A percentile compares a stretch with the other conserved stretches of the same genome.
phyloP scores from a whole-genome alignment of 306 rosid species.

The Biancaea sappan region DNA sequence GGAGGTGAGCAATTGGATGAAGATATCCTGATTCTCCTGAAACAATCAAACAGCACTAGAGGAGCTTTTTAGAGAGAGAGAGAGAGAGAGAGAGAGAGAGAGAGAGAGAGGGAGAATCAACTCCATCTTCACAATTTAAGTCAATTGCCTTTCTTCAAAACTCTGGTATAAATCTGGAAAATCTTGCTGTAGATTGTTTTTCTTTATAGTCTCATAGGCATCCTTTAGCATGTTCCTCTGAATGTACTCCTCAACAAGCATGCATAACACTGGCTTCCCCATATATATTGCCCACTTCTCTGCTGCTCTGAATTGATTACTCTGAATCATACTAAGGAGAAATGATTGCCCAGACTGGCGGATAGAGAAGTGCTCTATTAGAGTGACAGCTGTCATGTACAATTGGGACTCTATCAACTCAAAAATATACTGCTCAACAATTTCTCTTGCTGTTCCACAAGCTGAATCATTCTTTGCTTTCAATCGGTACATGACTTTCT shows the following conservation, averaged over 20 bases:
- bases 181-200: slow-evolving; percentile 74
- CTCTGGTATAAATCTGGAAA: slow-evolving; percentile 78
- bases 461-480: slow-evolving; percentile 42
- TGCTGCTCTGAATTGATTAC: slow-evolving; percentile 79
- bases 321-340: slow-evolving; percentile 68
- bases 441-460: slow-evolving; percentile 53
- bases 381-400: slow-evolving; percentile 70
- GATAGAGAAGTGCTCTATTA: slow-evolving; percentile 81
- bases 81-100: neutral
- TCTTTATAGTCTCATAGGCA: slow-evolving; percentile 74
- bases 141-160: slow-evolving; percentile 77
- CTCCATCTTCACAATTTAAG: slow-evolving; percentile 17
- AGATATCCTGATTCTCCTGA: slow-evolving; percentile 8
- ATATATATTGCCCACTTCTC: slow-evolving; percentile 95
- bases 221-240: slow-evolving; percentile 70
- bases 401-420: slow-evolving; percentile 62
- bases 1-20: slow-evolving; percentile 15
- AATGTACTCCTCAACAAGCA: slow-evolving; percentile 63
- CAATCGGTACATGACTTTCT: slow-evolving; percentile 58
- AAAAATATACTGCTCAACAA: slow-evolving; percentile 64
- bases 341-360: slow-evolving; percentile 63
- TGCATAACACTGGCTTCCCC: slow-evolving; percentile 76
- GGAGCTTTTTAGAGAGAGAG: neutral
- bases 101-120: slow-evolving; percentile 18
- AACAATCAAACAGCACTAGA: slow-evolving; percentile 29